These are phyloP conservation scores for Circinella umbellata DNA, from an alignment of 371 early-diverging fungal genomes.

Conservation along the genomic window DNA sequence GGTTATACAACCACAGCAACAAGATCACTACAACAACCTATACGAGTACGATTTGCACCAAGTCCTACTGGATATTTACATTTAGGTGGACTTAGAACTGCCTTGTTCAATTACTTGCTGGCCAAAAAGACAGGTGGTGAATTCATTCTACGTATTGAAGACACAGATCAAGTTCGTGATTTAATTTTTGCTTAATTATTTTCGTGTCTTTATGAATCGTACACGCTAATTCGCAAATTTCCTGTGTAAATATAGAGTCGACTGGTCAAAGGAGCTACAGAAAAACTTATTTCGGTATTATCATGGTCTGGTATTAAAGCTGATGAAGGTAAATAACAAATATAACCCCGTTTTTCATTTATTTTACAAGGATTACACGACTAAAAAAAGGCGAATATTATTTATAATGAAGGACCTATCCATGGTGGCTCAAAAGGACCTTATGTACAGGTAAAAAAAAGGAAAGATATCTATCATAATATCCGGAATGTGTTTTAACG, in stretches of 20 bases:
- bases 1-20: background rate
- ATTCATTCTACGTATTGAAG: conserved; percentile 92
- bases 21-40: conserved; percentile 18
- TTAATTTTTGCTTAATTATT: background rate
- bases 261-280: conserved; percentile 79
- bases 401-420: conserved; percentile 51
- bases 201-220: background rate
- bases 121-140: conserved; percentile 76
- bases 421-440: conserved; percentile 67
- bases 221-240: background rate
- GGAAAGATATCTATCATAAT: no score
- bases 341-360: background rate
- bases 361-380: background rate
- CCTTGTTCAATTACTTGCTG: conserved; percentile 89
- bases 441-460: conserved; percentile 66
- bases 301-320: conserved; percentile 80
- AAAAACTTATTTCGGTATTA: conserved; percentile 68
- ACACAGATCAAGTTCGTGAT: conserved; percentile 81
- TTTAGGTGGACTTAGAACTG: conserved; percentile 93
- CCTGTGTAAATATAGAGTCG: conserved; percentile 55
- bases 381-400: no score
- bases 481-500: no score
- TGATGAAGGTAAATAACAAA: conserved; percentile 71
- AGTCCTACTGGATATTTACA: conserved; percentile 95
- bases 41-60: conserved; percentile 93